These are phyloP conservation scores for Tetrahymena malaccensis DNA, from an alignment of 73 alveolate genomes.

Conservation along the genomic window DNA sequence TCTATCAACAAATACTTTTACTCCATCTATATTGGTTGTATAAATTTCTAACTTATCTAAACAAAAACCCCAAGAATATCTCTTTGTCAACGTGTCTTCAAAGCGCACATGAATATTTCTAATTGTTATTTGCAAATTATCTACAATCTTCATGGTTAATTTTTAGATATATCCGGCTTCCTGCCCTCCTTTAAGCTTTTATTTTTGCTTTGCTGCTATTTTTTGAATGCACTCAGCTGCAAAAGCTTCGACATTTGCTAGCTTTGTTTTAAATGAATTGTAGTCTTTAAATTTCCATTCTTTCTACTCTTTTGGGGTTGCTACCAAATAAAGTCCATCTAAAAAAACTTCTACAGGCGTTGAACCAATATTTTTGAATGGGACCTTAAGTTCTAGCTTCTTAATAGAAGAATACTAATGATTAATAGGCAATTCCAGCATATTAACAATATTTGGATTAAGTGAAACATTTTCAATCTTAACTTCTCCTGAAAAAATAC, in stretches of 20 bases:
- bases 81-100: constrained; percentile 55
- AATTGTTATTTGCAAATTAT: constrained; percentile 82
- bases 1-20: background rate
- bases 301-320: constrained; percentile 55
- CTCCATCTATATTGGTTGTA: background rate
- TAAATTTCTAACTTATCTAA: background rate
- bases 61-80: constrained; percentile 23
- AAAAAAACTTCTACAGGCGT: constrained; percentile 81
- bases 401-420: constrained; percentile 70
- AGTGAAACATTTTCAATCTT: constrained; percentile 73
- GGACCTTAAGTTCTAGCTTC: constrained; percentile 71
- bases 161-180: constrained; percentile 77
- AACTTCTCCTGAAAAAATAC: constrained; percentile 52
- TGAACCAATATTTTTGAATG: constrained; percentile 86
- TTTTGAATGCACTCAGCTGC: constrained; percentile 15
- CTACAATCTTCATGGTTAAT: constrained; percentile 75
- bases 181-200: constrained; percentile 41
- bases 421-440: constrained; percentile 75
- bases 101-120: constrained; percentile 83
- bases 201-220: constrained; percentile 12
- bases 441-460: constrained; percentile 75
- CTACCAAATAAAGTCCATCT: constrained; percentile 71
- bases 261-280: constrained; percentile 34
- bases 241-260: constrained; percentile 43
- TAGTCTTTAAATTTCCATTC: constrained; percentile 56